phyloP scores from a whole-genome alignment of 805 yeast genomes.

The Kregervanrija pseudodelftensis region DNA sequence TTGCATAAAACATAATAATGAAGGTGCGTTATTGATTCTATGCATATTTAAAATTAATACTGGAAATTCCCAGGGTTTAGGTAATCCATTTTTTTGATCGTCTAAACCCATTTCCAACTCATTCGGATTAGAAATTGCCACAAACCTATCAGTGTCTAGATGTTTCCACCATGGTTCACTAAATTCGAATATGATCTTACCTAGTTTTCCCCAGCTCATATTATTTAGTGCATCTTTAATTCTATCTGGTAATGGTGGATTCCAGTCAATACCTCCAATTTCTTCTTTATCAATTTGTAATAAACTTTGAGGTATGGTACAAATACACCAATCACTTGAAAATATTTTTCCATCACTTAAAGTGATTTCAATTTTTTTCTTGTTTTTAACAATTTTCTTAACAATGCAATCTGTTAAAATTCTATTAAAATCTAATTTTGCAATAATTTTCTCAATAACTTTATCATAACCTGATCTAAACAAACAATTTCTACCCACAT shows the following conservation, averaged over 20 bases:
- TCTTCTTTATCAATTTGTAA: conserved; percentile 35
- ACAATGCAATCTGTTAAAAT: conserved; percentile 39
- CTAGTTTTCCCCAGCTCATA: conserved; percentile 60
- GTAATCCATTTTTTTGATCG: conserved; percentile 12
- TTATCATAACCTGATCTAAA: conserved; percentile 53
- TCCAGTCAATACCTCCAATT: conserved; percentile 45
- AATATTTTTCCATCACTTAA: conserved; percentile 28
- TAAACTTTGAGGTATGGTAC: conserved; percentile 74
- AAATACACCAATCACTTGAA: conserved; percentile 50
- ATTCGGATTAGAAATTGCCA: conserved; percentile 35
- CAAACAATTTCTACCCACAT: conserved; percentile 73
- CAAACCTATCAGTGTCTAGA: conserved; percentile 41
- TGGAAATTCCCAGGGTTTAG: conserved; percentile 52
- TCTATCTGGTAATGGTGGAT: conserved; percentile 44
- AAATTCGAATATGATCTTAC: conserved; percentile 69
- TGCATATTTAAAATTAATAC: conserved; percentile 53
- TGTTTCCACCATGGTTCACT: conserved; percentile 52
- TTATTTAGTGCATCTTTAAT: conserved; percentile 37
- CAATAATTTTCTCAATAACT: conserved; percentile 40
- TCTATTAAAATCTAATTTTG: conserved; percentile 31
- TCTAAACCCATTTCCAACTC: not conserved
- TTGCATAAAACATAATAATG: conserved; percentile 62
- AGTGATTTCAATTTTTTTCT: conserved; percentile 22
- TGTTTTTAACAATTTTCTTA: conserved; percentile 27
- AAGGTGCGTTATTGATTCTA: conserved; percentile 40